These are phyloP conservation scores for Nicotiana attenuata DNA, from an alignment of 257 asterid genomes.

Conservation along the genomic window DNA sequence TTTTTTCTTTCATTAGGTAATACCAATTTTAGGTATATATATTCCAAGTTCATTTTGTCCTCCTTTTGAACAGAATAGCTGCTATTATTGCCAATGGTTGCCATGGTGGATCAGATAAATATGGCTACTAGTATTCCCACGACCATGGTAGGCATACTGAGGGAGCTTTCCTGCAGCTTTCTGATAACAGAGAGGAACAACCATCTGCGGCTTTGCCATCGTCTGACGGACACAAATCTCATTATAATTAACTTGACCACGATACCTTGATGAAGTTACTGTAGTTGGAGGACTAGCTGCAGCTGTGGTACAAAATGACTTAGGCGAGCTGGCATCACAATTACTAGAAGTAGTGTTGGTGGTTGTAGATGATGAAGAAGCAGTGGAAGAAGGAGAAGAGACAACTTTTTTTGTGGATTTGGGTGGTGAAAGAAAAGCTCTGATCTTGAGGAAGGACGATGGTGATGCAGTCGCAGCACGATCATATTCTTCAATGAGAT, in stretches of 20 bases:
- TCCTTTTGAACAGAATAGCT: too few species aligned
- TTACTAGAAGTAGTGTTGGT: constrained; percentile 10
- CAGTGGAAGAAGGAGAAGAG: constrained; percentile 43
- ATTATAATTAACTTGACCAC: constrained; percentile 6
- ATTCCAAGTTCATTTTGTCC: too few species aligned
- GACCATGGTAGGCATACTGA: constrained; percentile 25
- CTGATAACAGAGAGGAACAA: constrained; percentile 26
- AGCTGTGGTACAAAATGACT: not conserved
- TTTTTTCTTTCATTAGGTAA: too few species aligned
- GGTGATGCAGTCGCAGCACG: constrained; percentile 19
- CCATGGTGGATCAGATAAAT: constrained; percentile 42
- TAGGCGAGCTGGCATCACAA: constrained; percentile 10
- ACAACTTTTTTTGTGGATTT: constrained; percentile 31
- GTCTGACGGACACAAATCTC: constrained; percentile 25
- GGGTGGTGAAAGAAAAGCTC: constrained; percentile 56
- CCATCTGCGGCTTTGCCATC: constrained; percentile 33
- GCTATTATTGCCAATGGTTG: constrained; percentile 47
- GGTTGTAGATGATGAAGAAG: constrained; percentile 30
- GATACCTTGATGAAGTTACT: not conserved
- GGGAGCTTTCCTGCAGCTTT: constrained; percentile 36
- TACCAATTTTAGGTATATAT: too few species aligned
- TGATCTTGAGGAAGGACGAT: constrained; percentile 39
- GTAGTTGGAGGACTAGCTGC: too few species aligned
- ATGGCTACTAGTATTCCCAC: constrained; percentile 29
- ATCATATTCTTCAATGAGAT: constrained; percentile 72